Conservation (phyloP, 805 yeast genomes). For the Monosporozyma yasuniensis region DNA sequence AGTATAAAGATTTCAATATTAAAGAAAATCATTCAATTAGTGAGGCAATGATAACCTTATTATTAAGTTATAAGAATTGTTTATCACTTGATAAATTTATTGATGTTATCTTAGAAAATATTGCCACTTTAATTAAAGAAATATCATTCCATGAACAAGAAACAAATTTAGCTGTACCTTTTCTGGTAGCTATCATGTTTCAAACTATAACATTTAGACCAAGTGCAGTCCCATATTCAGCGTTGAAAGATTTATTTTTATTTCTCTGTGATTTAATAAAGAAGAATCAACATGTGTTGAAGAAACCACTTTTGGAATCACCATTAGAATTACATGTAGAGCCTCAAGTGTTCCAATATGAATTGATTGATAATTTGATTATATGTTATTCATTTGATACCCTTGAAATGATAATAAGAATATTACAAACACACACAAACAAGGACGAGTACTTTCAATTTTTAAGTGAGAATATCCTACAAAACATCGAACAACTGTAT, state of each 20-base stretch:
- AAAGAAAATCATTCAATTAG: constrained; percentile 20
- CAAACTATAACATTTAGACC: constrained; percentile 51
- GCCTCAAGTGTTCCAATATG: constrained; percentile 35
- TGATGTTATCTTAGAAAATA: constrained; percentile 17
- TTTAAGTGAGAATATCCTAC: constrained; percentile 15
- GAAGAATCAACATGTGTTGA: constrained; percentile 20
- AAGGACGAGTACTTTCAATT: constrained; percentile 9
- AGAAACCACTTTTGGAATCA: constrained; percentile 16
- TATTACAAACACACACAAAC: constrained; percentile 15
- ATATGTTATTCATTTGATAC: constrained; percentile 47
- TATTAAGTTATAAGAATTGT: constrained; percentile 12
- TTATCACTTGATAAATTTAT: constrained; percentile 20
- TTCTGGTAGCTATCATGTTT: constrained; percentile 48
- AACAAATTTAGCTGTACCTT: constrained; percentile 40
- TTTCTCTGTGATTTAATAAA: constrained; percentile 24
- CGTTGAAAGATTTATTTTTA: constrained; percentile 28
- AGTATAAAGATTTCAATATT: constrained; percentile 12
- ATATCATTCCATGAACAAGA: constrained; percentile 20
- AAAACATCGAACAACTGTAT: constrained; percentile 27
- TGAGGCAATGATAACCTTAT: constrained; percentile 12
- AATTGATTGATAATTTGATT: constrained; percentile 42
- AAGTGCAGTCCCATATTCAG: constrained; percentile 41
- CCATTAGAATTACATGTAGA: constrained; percentile 19
- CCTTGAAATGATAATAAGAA: constrained; percentile 38
- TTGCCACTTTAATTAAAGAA: constrained; percentile 24